Percentiles rank a stretch among this genome's conserved stretches.
phyloP scores from a whole-genome alignment of 768 basidiomycete species.

The Leccinum truebloodii region DNA sequence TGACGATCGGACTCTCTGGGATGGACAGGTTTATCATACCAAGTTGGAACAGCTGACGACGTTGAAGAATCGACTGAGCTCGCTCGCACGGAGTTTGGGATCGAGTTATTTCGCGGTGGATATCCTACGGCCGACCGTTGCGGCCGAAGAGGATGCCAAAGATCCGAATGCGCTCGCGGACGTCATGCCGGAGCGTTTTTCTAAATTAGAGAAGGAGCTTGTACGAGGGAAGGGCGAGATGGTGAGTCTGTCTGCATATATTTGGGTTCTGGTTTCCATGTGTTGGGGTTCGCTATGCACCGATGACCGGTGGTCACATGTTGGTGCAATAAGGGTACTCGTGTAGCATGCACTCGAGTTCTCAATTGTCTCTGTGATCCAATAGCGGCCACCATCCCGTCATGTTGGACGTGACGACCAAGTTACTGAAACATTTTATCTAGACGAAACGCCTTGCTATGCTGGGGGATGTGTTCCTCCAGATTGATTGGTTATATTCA shows the following conservation, averaged over 20 bases:
- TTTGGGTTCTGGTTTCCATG: background rate
- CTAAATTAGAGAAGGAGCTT: conserved; percentile 80
- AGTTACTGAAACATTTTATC: conserved; percentile 4
- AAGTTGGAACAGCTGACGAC: conserved; percentile 76
- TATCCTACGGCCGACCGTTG: conserved; percentile 48
- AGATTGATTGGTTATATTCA: conserved; percentile 80
- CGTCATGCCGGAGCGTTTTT: conserved; percentile 79
- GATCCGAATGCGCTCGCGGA: conserved; percentile 52
- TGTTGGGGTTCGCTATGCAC: background rate
- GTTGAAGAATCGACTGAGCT: conserved; percentile 62
- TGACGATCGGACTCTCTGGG: background rate
- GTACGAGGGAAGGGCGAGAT: conserved; percentile 86
- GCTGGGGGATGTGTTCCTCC: conserved; percentile 62
- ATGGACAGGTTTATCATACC: conserved; percentile 63
- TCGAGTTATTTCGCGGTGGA: conserved; percentile 58
- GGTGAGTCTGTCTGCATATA: conserved; percentile 43
- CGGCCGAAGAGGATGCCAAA: conserved; percentile 42
- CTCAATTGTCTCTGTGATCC: background rate
- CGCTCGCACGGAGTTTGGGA: conserved; percentile 62
- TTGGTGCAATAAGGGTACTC: too few relatives aligned
- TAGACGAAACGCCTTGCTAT: conserved; percentile 69
- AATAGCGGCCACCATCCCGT: background rate
- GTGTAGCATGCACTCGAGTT: background rate
- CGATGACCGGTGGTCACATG: background rate
- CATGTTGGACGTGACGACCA: background rate